Percentiles rank a stretch among this genome's conserved stretches.
Evolutionary conservation across 768 basidiomycete species (phyloP).

Genomic region (Harrya chromipes): DNA sequence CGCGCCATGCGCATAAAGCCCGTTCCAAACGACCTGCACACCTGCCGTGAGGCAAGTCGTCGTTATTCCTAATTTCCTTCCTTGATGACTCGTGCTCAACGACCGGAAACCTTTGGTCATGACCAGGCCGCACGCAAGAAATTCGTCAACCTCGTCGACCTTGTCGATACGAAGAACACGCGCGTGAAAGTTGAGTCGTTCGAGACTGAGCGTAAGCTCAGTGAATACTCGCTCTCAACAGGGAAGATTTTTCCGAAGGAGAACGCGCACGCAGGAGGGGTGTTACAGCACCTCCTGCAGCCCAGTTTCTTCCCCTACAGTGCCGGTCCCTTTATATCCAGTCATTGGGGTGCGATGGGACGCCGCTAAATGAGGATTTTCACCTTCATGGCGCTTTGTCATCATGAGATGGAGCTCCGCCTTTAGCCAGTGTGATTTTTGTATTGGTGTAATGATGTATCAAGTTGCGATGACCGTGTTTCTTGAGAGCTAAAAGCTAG

Average conservation of each 20-base stretch:
- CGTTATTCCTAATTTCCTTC: not conserved
- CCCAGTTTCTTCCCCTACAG: constrained; percentile 4
- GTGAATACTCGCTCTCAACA: constrained; percentile 1
- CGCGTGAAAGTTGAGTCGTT: not conserved
- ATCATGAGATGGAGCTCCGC: too few relatives aligned
- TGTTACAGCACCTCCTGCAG: constrained; percentile 12
- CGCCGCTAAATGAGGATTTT: too few relatives aligned
- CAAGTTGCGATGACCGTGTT: too few relatives aligned
- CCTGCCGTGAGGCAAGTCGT: constrained; percentile 15
- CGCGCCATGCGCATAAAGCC: not conserved
- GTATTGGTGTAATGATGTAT: too few relatives aligned
- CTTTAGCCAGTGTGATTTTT: too few relatives aligned
- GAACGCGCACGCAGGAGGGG: constrained; percentile 12
- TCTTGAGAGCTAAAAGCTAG: too few relatives aligned
- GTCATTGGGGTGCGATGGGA: not conserved
- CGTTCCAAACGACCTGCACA: not conserved
- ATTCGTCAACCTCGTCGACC: constrained; percentile 18
- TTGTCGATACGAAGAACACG: constrained; percentile 9
- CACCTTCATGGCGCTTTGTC: too few relatives aligned
- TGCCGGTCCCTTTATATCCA: not conserved
- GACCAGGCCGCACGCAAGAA: not conserved
- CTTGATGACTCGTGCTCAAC: not conserved
- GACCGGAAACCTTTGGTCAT: too few relatives aligned
- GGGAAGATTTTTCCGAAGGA: constrained; percentile 18
- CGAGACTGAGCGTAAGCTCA: constrained; percentile 7